These are phyloP conservation scores for Phytophthora hybrid DNA, from an alignment of 352 stramenopile genomes.

Conservation along the genomic window DNA sequence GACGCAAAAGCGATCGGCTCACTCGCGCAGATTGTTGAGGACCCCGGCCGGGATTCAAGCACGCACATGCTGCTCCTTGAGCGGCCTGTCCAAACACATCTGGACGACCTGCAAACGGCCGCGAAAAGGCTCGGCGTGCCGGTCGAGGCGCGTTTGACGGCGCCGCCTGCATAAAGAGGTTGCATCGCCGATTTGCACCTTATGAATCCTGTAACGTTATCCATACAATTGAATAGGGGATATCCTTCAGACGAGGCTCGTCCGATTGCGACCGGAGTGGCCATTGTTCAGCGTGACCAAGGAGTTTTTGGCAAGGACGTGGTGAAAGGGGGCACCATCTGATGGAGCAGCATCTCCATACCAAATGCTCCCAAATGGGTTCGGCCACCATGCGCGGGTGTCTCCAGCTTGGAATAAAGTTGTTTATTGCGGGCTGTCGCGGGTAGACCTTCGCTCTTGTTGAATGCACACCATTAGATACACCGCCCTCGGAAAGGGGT, in stretches of 20 bases:
- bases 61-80: conserved; percentile 26
- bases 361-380: conserved; percentile 25
- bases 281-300: conserved; percentile 19
- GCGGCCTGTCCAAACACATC: conserved; percentile 35
- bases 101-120: conserved; percentile 22
- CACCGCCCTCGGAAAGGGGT: conserved; percentile 1
- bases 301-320: background rate
- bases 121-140: conserved; percentile 30
- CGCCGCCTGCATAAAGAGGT: conserved; percentile 18
- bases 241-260: conserved; percentile 23
- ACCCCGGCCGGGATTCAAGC: conserved; percentile 24
- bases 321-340: conserved; percentile 21
- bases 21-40: conserved; percentile 25
- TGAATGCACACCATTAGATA: background rate
- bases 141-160: conserved; percentile 36
- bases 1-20: conserved; percentile 12
- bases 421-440: background rate
- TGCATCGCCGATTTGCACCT: conserved; percentile 30
- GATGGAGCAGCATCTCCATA: conserved; percentile 20
- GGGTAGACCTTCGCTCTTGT: background rate
- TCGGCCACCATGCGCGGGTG: conserved; percentile 13
- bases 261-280: conserved; percentile 10
- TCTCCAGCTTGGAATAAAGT: background rate
- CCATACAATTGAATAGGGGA: too few species aligned
- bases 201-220: background rate